phyloP scores from a whole-genome alignment of 129 eudicot species.

The Flaveria ramosissima region DNA sequence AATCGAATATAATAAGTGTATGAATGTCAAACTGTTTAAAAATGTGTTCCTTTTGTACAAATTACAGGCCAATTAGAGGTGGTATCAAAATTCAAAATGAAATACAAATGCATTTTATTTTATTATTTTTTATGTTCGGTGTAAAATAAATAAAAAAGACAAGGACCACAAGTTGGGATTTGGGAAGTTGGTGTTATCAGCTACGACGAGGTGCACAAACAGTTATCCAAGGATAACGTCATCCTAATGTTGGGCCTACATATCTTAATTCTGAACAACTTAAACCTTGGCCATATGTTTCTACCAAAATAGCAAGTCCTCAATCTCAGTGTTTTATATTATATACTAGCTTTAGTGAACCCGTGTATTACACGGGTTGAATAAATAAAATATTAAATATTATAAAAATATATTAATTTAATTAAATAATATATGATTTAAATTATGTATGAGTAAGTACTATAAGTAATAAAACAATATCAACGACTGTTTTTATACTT shows the following conservation, averaged over 20 bases:
- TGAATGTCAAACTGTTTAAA: not conserved
- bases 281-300: conserved; percentile 5
- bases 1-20: not conserved
- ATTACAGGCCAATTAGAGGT: not conserved
- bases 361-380: no score
- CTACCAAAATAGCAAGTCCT: not conserved
- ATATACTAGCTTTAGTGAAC: no score
- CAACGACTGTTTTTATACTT: no score
- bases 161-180: not conserved
- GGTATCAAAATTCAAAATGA: not conserved
- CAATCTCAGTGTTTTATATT: no score
- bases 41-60: not conserved
- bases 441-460: no score
- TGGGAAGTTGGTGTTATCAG: not conserved
- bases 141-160: conserved; percentile 8
- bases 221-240: not conserved
- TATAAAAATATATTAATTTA: no score
- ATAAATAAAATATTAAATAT: no score
- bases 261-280: not conserved
- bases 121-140: not conserved
- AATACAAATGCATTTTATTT: not conserved
- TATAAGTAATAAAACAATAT: no score
- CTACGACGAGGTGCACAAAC: not conserved
- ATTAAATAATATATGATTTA: no score
- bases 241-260: not conserved